These are phyloP conservation scores for Cystobasidiaceae sp. DNA, from an alignment of 1,284 basidiomycete genomes.

Conservation along the genomic window DNA sequence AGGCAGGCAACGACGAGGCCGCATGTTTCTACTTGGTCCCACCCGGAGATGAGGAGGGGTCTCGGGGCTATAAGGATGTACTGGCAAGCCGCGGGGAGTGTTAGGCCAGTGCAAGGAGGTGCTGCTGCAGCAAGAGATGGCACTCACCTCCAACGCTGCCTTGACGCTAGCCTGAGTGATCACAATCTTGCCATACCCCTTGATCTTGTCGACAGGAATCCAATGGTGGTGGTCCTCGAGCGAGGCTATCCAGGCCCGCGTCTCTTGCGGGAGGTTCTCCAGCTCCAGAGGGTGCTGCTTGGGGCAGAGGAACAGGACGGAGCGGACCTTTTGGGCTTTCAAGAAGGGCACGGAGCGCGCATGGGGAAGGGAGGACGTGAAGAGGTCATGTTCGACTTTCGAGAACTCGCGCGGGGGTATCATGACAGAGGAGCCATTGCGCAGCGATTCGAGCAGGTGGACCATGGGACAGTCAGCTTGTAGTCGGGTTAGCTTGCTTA, in stretches of 20 bases:
- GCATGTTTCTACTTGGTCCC: constrained; percentile 2
- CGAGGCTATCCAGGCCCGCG: neutral
- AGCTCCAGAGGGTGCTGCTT: constrained; percentile 10
- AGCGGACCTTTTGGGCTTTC: neutral
- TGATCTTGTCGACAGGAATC: neutral
- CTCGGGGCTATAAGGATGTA: constrained; percentile 17
- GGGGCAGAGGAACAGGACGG: constrained; percentile 6
- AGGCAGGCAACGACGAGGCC: constrained; percentile 9
- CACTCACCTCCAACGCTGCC: constrained; percentile 4
- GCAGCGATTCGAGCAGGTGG: too few relatives aligned
- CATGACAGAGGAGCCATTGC: too few relatives aligned
- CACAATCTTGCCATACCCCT: constrained; percentile 11
- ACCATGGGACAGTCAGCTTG: too few relatives aligned
- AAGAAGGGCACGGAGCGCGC: constrained; percentile 16
- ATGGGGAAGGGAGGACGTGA: constrained; percentile 12
- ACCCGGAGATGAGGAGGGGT: constrained; percentile 4
- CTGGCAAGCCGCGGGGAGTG: neutral
- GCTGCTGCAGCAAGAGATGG: neutral
- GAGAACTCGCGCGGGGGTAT: constrained; percentile 15
- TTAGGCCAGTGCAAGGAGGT: neutral
- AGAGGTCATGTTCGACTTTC: neutral
- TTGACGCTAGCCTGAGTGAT: neutral
- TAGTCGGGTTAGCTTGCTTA: too few relatives aligned
- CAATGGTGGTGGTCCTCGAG: neutral
- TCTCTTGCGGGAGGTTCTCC: neutral